Conservation (phyloP, 768 basidiomycete genomes). For the Termitomyces sp. region DNA sequence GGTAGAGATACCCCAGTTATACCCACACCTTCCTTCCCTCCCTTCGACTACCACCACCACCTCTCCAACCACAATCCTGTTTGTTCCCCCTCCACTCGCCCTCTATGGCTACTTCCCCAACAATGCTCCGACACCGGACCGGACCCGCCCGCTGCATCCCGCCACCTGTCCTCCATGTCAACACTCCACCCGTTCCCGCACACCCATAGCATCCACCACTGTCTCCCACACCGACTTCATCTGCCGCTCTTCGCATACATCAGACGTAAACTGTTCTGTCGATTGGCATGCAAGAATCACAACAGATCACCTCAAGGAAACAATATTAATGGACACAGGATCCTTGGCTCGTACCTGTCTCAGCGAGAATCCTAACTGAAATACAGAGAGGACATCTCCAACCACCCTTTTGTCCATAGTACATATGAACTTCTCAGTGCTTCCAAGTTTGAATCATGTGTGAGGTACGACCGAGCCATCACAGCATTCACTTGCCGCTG, state of each 20-base stretch:
- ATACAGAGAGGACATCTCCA: conserved; percentile 34
- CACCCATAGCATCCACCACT: conserved; percentile 6
- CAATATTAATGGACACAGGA: neutral
- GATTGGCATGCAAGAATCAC: conserved; percentile 1
- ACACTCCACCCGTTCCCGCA: conserved; percentile 25
- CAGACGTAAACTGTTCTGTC: neutral
- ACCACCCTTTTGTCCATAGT: neutral
- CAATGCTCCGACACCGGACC: conserved; percentile 18
- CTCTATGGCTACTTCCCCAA: neutral
- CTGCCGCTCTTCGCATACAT: neutral
- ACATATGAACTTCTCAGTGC: neutral
- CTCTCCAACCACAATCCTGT: conserved; percentile 4
- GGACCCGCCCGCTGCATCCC: conserved; percentile 15
- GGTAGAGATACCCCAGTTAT: neutral
- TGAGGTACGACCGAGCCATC: neutral
- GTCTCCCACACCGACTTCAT: conserved; percentile 15
- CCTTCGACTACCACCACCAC: neutral
- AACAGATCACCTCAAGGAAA: neutral
- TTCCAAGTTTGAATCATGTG: neutral
- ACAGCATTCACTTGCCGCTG: neutral
- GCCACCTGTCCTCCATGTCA: conserved; percentile 26
- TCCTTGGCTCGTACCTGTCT: neutral
- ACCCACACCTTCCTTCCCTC: neutral
- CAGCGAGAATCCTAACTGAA: neutral
- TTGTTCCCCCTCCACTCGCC: neutral